Conservation (phyloP, 208 protist species). For the Porcisia hertigi region DNA sequence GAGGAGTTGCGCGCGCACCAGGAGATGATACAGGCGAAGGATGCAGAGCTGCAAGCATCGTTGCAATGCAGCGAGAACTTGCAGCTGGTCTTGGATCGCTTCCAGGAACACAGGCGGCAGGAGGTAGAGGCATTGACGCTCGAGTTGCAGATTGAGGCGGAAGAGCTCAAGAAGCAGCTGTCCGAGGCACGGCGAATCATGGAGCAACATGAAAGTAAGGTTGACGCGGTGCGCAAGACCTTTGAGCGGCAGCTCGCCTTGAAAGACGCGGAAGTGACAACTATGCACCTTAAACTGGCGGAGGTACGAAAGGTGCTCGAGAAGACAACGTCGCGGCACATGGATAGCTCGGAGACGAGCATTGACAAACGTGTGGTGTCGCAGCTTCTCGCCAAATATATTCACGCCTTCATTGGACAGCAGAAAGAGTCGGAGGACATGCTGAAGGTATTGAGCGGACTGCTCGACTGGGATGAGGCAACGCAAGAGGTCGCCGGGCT, state of each 20-base stretch:
- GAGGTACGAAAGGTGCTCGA: conserved; percentile 69
- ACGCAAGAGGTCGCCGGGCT: conserved; percentile 78
- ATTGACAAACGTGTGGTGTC: conserved; percentile 87
- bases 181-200: not conserved
- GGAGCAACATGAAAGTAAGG: conserved; percentile 21
- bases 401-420: conserved; percentile 69
- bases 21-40: conserved; percentile 26
- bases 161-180: conserved; percentile 30
- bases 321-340: conserved; percentile 57
- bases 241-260: conserved; percentile 38
- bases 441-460: conserved; percentile 69
- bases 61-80: conserved; percentile 24
- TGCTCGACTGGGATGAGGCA: conserved; percentile 81
- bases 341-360: conserved; percentile 45
- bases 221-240: not conserved
- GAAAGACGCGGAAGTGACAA: conserved; percentile 69
- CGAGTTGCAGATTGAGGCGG: conserved; percentile 28
- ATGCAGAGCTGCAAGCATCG: conserved; percentile 33
- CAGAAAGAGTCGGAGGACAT: conserved; percentile 68
- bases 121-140: conserved; percentile 32
- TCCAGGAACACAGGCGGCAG: conserved; percentile 29
- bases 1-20: conserved; percentile 48
- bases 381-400: conserved; percentile 84
- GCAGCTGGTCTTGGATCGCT: conserved; percentile 34
- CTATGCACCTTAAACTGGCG: conserved; percentile 76